Evolutionary conservation across 2,329 filamentous ascomycete species (phyloP), one percentile per base, ranked within the genome.

Genomic region (Colletotrichum gloeosporioides): DNA sequence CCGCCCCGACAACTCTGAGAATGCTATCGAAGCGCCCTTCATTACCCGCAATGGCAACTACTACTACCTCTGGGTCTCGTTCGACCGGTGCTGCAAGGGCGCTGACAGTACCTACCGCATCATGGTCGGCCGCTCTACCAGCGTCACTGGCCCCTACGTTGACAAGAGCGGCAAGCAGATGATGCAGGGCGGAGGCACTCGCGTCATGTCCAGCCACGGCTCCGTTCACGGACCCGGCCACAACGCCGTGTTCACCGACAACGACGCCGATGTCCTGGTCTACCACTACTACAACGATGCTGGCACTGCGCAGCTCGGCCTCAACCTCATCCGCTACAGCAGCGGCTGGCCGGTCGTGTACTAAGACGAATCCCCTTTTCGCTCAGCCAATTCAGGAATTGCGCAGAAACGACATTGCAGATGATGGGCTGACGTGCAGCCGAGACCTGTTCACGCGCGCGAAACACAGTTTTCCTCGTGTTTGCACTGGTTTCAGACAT

Each of bases 51-150:
- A 67, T 44, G 82, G 82, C 32, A 79, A 77, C 75, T 83, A 79
- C 65, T 83, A 83, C 77, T 83, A 83, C 69, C 81, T 83, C 18
- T 83, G 81, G 81, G 80, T 80, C 3, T 82, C 82, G 1, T 83
- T 83, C 18, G 82, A 83, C 72, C 79, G 73, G 36, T 83, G 82
- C 78, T 83, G 82, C 27, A 59, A 77, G 8, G 82, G 82, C n/a
- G 81, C 81, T 18, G 69, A 77, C 2, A 81, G 79, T 77, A 83
- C 82, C 1, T 83, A 83, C 63, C 80, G 82, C 9, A 78, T 81
- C 62, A 83, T 83, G 82, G 82, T 83, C 22, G 82, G 82, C 7
- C 81, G 82, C 0, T 83, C 82, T 8, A 80, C 67, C 22, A 82
- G 78, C 59, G 70, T 83, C 8, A 80, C 79, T 0, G 82, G 82